Base-by-base conservation (phyloP, 768 basidiomycete genomes). In the Termitomyces sp. region DNA sequence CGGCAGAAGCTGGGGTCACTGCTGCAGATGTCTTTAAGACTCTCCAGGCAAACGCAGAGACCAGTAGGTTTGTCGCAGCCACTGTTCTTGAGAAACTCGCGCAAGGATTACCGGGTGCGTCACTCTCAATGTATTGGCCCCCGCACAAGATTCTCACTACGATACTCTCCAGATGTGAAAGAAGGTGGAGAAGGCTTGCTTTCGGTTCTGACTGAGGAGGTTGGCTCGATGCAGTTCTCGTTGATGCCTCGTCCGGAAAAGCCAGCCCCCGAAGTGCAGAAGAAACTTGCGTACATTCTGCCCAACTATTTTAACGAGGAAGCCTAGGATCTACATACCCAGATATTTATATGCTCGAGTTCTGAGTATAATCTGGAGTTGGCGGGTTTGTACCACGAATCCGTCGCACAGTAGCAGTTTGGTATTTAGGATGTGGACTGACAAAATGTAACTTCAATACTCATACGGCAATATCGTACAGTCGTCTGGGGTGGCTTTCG, bases 11-110 rank as follows among this genome's bases (percentile, higher is more conserved):
- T 11, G 81, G 88, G 5, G 96, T 98, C 58, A 98, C 96, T 1
- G 87, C 93, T 3, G 88, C 91, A 3, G 92, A 97, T 67, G 94
- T 98, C 34, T 82, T 95, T 80, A 89, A 92, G 73, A 95, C 92
- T 1, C 85, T 98, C 43, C 81, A 86, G 54, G 81, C 83, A 29
- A 99, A 99, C 71, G 94, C 95, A 2, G 83, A 87, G n/a, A 89
- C 89, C 11, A 89, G 93, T 15, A 87, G 93, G 55, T 82, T 84
- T 58, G 90, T 93, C 55, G 86, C 87, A 0, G 87, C 82, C 2
- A 77, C 79, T 7, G 81, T 93, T 61, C 81, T 94, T 36, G 86
- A 87, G 34, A 88, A 89, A 11, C 77, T 94, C 14, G 58, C 58
- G 25, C 57, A 56, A 51, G 62, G 40, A 1, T 38, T 63, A 34